phyloP scores from a whole-genome alignment of 2,329 filamentous ascomycete genomes.

The Fusarium redolens region DNA sequence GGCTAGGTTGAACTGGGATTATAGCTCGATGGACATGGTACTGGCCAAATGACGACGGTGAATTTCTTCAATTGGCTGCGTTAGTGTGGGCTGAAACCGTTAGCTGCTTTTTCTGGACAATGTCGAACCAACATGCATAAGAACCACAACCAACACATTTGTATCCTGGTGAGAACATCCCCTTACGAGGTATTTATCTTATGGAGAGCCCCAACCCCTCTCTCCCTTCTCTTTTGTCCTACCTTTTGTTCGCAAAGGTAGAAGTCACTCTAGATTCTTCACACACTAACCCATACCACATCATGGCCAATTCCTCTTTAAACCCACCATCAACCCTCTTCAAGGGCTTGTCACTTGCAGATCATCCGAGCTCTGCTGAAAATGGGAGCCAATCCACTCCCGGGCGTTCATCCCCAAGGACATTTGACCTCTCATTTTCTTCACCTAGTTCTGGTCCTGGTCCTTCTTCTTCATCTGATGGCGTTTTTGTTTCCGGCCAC shows the following conservation, averaged over 20 bases:
- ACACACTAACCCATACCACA: not conserved
- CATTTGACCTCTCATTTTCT: not conserved
- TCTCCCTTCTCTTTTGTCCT: not conserved
- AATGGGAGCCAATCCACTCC: not conserved
- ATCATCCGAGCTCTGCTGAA: not conserved
- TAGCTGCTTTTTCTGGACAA: not conserved
- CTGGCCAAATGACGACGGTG: not conserved
- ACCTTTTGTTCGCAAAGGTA: too few relatives aligned
- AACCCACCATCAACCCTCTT: not conserved
- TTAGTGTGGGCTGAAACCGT: not conserved
- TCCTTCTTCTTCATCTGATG: not conserved
- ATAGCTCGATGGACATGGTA: not conserved
- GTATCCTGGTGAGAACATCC: not conserved
- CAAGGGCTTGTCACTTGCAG: not conserved
- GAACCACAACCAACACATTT: not conserved
- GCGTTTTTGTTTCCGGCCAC: conserved; percentile 7
- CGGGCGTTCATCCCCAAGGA: not conserved
- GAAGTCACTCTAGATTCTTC: not conserved
- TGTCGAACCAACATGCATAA: conserved; percentile 7
- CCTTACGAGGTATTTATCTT: not conserved
- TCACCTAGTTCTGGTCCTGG: not conserved
- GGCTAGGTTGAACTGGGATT: not conserved
- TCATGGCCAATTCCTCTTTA: not conserved
- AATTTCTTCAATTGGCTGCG: not conserved
- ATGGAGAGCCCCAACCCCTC: not conserved